phyloP scores from a whole-genome alignment of 2,329 filamentous ascomycete genomes.

The Pseudodiploospora longispora region DNA sequence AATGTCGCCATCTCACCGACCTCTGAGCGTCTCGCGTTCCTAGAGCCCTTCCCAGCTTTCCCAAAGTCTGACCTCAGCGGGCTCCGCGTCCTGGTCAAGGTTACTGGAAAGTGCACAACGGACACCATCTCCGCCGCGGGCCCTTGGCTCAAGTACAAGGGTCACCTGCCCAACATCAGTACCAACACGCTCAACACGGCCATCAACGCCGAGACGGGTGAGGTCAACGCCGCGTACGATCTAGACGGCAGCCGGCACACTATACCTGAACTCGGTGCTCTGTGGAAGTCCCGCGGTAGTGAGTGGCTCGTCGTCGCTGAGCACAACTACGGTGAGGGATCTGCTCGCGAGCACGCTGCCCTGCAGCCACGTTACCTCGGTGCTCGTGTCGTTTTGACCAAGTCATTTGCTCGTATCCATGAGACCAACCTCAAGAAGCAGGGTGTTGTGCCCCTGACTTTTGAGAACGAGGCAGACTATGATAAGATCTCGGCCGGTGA shows the following conservation, averaged over 20 bases:
- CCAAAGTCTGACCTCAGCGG: slow-evolving; percentile 64
- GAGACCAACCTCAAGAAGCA: slow-evolving; percentile 97
- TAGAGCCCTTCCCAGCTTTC: slow-evolving; percentile 86
- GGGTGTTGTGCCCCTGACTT: slow-evolving; percentile 89
- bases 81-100: slow-evolving; percentile 87
- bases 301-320: slow-evolving; percentile 94
- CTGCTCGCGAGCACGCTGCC: slow-evolving; percentile 81
- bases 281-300: slow-evolving; percentile 68
- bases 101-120: slow-evolving; percentile 95
- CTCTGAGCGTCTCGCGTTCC: slow-evolving; percentile 82
- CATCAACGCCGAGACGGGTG: slow-evolving; percentile 82
- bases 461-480: slow-evolving; percentile 82
- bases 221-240: slow-evolving; percentile 90
- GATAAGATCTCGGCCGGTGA: slow-evolving; percentile 77
- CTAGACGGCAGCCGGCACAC: slow-evolving; percentile 63
- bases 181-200: slow-evolving; percentile 97
- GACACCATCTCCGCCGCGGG: slow-evolving; percentile 97
- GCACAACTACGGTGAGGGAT: slow-evolving; percentile 94
- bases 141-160: slow-evolving; percentile 99
- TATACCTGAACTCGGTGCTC: slow-evolving; percentile 79
- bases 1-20: slow-evolving; percentile 73
- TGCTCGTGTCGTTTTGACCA: slow-evolving; percentile 72
- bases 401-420: slow-evolving; percentile 86
- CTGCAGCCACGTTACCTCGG: slow-evolving; percentile 88
- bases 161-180: slow-evolving; percentile 94